phyloP scores from a whole-genome alignment of 371 early-diverging fungal species.

The Encephalitozoon romaleae region DNA sequence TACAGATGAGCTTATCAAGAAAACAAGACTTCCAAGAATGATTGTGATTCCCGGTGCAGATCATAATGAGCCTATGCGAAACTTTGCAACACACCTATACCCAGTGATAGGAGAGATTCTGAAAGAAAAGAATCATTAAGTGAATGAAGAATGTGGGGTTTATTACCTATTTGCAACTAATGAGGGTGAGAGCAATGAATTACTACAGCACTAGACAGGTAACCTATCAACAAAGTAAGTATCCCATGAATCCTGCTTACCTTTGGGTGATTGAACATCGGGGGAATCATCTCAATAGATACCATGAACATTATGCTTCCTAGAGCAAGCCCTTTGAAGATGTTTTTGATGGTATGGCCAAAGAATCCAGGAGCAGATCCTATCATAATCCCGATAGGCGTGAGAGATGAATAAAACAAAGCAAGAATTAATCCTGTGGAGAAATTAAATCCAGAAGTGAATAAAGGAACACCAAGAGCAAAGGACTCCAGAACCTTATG shows the following conservation, averaged over 20 bases:
- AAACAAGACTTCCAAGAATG: background rate
- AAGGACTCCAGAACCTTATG: conserved; percentile 61
- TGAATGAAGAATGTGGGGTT: background rate
- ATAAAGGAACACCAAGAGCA: conserved; percentile 58
- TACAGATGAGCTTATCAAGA: background rate
- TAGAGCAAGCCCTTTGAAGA: conserved; percentile 53
- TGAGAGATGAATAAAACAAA: conserved; percentile 56
- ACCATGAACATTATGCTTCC: conserved; percentile 60
- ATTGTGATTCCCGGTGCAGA: background rate
- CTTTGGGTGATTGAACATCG: conserved; percentile 5
- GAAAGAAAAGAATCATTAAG: background rate
- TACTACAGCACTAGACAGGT: background rate
- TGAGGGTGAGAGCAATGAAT: background rate
- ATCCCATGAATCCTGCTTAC: background rate
- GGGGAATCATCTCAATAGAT: conserved; percentile 59
- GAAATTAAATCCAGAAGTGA: conserved; percentile 38
- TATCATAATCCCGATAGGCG: conserved; percentile 58
- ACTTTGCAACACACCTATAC: background rate
- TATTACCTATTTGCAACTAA: background rate
- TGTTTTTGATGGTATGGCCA: background rate
- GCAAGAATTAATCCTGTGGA: conserved; percentile 26
- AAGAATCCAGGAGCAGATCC: background rate
- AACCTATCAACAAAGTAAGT: background rate
- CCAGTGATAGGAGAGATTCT: background rate
- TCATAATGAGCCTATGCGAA: background rate